Conservation (phyloP, 2,329 filamentous ascomycete species). For the Diaporthe humulicola region DNA sequence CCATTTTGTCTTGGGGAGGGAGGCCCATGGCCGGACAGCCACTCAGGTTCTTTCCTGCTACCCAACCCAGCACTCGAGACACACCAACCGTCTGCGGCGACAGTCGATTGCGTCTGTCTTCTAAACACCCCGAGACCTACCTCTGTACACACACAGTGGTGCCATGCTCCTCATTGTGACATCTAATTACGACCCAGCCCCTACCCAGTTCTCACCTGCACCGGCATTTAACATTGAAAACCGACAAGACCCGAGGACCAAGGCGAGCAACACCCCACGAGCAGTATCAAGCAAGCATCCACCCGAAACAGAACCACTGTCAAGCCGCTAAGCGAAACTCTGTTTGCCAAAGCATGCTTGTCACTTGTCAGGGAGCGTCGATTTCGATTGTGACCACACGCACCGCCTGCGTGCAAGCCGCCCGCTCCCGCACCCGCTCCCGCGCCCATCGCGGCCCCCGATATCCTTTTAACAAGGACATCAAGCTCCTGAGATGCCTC, state of each 20-base stretch:
- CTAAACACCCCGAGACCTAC: not conserved
- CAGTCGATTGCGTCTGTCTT: not conserved
- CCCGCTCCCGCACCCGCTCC: no score
- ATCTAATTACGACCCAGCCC: not conserved
- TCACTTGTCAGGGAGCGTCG: not conserved
- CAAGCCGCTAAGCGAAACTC: constrained; percentile 12
- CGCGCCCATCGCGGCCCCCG: not conserved
- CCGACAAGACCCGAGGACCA: not conserved
- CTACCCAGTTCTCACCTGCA: not conserved
- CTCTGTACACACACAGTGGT: not conserved
- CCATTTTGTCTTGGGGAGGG: not conserved
- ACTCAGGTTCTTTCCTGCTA: not conserved
- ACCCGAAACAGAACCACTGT: not conserved
- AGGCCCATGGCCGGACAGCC: not conserved
- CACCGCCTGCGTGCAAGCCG: no score
- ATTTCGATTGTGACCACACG: not conserved
- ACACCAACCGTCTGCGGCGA: not conserved
- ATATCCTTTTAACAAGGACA: not conserved
- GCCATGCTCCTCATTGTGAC: not conserved
- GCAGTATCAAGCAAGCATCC: not conserved
- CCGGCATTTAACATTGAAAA: not conserved
- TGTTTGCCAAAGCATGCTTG: constrained; percentile 1
- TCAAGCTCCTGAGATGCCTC: not conserved
- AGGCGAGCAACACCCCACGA: not conserved
- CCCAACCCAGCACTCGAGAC: no score